Evolutionary conservation across 225 moss, liverwort and hornwort genomes (phyloP), one percentile per base, ranked within the genome.

Genomic region (Asterella californica): DNA sequence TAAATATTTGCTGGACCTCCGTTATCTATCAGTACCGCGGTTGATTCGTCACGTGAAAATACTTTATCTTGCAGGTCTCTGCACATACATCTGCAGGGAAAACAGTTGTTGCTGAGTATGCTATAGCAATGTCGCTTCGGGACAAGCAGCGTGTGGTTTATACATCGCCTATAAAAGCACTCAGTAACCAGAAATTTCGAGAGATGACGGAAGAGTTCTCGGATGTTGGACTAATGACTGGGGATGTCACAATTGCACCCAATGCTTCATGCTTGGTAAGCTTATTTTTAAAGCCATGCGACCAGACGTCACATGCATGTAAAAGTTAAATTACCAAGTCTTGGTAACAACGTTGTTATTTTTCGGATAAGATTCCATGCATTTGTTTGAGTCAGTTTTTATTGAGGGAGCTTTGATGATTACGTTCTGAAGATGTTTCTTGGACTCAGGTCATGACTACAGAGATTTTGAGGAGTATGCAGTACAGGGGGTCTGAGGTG

Each of bases 41-140:
- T 42, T 42, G 42, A 36, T 18, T 67, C 36, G 4, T 42, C 42
- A 19, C 34, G 9, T 67, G 15, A 67, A 34, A 8, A 15, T 5
- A 30, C 52, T 53, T 30, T 30, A 12, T 42, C 18, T 54, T 83
- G 67, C 88, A 96, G 96, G 99, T 99, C 53, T 99, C 99, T 76
- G 99, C 99, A 36, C 99, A 99, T 84, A 99, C 99, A 2, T 99
- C 99, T 80, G 99, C 99, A 53, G 99, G 99, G 0, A 99, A 99
- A 84, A 99, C 99, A 25, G 99, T 95, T 45, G 93, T 95, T 30
- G 99, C 99, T 55, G 95, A 99, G 83, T 99, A 99, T 84, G 99
- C 99, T 53, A 92, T 99, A 81, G 99, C 95, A 11, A 92, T 99
- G 95, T 87, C 95, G 30, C 88, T 99, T 80, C 95, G 99, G 68